Evolutionary conservation across 1,139 yeast species (phyloP).

Genomic region (Nadsonia starkeyi-henricii): DNA sequence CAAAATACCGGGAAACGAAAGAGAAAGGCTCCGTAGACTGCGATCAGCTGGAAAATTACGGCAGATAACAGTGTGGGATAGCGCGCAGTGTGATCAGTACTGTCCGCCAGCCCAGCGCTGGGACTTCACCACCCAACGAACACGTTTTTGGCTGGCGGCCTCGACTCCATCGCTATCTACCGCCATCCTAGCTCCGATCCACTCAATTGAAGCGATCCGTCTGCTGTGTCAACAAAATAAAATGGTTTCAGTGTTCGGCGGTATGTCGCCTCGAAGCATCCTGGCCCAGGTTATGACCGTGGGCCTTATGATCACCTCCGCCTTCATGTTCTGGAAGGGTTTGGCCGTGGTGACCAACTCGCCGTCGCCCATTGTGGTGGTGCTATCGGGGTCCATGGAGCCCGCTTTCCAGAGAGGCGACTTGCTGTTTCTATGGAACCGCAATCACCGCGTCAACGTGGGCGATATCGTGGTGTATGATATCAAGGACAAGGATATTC

Average conservation of each 20-base stretch:
- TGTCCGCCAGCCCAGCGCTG: too few relatives aligned
- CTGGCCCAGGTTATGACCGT: constrained; percentile 49
- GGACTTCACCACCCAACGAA: too few relatives aligned
- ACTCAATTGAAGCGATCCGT: too few relatives aligned
- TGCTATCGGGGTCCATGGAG: constrained; percentile 96
- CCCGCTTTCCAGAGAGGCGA: constrained; percentile 99
- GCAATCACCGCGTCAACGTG: constrained; percentile 50
- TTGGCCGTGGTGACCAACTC: constrained; percentile 67
- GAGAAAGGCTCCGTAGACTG: too few relatives aligned
- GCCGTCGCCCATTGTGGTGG: constrained; percentile 91
- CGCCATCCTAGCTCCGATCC: too few relatives aligned
- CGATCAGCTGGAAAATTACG: too few relatives aligned
- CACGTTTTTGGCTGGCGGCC: too few relatives aligned
- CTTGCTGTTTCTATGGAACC: constrained; percentile 78
- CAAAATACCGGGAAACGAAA: too few relatives aligned
- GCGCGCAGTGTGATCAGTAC: too few relatives aligned
- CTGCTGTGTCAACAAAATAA: neutral
- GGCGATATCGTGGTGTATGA: constrained; percentile 98
- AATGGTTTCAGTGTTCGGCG: constrained; percentile 4
- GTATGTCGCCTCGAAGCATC: constrained; percentile 17
- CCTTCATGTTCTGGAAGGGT: constrained; percentile 86
- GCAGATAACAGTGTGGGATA: too few relatives aligned
- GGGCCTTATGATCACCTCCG: constrained; percentile 70
- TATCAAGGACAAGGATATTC: constrained; percentile 64
- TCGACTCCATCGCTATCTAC: too few relatives aligned